Evolutionary conservation across 139 green algal species (phyloP).

Genomic region (Picochlorum sp.): DNA sequence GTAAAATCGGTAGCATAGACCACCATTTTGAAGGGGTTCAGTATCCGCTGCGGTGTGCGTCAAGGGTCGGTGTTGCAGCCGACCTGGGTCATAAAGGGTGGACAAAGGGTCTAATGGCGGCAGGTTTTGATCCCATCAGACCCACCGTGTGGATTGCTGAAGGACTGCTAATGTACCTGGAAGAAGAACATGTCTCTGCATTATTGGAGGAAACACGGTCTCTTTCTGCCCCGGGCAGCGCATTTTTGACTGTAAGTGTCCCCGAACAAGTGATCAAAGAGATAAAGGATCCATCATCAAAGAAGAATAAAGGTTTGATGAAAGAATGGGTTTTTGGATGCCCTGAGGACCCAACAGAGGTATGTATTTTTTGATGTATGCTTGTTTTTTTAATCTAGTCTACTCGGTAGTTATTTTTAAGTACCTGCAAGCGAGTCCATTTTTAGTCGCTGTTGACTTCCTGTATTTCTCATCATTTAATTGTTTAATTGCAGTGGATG

Average conservation of each 20-base stretch:
- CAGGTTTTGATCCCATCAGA: conserved; percentile 3
- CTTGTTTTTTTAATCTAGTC: too few relatives aligned
- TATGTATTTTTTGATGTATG: too few relatives aligned
- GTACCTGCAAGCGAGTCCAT: too few relatives aligned
- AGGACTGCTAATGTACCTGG: conserved; percentile 46
- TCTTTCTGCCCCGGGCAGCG: not conserved
- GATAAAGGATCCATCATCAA: not conserved
- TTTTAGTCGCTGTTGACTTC: too few relatives aligned
- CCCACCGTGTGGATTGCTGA: conserved; percentile 40
- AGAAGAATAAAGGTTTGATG: conserved; percentile 3
- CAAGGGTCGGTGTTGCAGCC: not conserved
- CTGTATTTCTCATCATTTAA: too few relatives aligned
- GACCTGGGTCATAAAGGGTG: not conserved
- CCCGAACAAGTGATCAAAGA: conserved; percentile 7
- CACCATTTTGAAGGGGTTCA: not conserved
- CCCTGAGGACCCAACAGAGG: conserved; percentile 8
- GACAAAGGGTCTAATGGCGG: not conserved
- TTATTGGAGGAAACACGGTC: not conserved
- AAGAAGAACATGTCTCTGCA: conserved; percentile 14
- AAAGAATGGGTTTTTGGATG: conserved; percentile 21
- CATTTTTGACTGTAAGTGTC: not conserved
- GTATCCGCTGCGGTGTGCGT: not conserved
- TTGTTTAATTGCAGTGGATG: too few relatives aligned
- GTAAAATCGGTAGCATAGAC: not conserved
- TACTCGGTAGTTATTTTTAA: too few relatives aligned